phyloP scores from a whole-genome alignment of 306 rosid genomes.

The Crotalaria pallida region DNA sequence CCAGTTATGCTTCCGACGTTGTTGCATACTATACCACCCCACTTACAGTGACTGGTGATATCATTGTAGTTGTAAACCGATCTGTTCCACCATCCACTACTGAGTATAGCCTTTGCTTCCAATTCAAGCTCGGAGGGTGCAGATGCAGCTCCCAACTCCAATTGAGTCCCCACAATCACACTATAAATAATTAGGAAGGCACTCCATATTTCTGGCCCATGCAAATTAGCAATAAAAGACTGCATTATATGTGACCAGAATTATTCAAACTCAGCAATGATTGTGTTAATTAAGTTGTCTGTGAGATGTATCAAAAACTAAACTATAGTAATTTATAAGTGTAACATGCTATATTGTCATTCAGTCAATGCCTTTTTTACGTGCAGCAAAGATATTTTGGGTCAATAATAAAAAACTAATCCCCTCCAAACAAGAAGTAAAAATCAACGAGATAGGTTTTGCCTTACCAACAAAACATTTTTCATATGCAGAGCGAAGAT shows the following conservation, averaged over 20 bases:
- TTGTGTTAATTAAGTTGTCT: too few relatives aligned
- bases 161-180: not conserved
- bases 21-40: not conserved
- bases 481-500: too few relatives aligned
- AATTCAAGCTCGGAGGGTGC: not conserved
- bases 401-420: too few relatives aligned
- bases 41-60: not conserved
- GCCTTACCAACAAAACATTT: too few relatives aligned
- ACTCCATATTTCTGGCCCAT: not conserved
- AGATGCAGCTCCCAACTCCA: not conserved
- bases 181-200: not conserved
- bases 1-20: not conserved
- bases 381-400: too few relatives aligned
- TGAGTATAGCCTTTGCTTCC: not conserved
- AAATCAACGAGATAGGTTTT: too few relatives aligned
- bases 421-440: too few relatives aligned
- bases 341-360: not conserved
- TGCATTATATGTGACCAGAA: not conserved
- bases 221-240: not conserved
- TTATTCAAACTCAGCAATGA: not conserved
- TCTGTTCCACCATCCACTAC: not conserved
- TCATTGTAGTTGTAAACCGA: not conserved
- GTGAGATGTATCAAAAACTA: not conserved
- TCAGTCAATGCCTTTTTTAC: too few relatives aligned
- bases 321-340: too few relatives aligned